Evolutionary conservation across 2,329 filamentous ascomycete genomes (phyloP).

Genomic region (Cladosporium sp.): DNA sequence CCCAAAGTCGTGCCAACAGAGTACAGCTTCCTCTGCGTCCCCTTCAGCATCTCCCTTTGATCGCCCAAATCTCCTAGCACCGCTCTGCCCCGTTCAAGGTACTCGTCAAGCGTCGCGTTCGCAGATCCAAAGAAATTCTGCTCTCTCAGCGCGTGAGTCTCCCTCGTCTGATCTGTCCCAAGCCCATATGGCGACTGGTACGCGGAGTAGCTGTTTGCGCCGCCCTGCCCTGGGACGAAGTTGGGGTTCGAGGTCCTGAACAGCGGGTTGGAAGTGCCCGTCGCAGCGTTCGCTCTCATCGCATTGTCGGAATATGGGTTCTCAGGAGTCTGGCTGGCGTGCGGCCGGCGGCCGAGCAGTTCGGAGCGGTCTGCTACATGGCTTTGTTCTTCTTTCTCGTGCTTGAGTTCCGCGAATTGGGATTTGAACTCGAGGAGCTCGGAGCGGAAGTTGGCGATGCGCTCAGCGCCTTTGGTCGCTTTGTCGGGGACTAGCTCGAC

Average conservation of each 20-base stretch:
- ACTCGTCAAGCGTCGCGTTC: slow-evolving; percentile 85
- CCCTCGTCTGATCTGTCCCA: slow-evolving; percentile 43
- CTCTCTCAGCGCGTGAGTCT: slow-evolving; percentile 81
- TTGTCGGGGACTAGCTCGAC: slow-evolving; percentile 89
- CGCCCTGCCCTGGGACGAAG: slow-evolving; percentile 28
- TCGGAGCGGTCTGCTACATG: slow-evolving; percentile 59
- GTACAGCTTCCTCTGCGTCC: slow-evolving; percentile 85
- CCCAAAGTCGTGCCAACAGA: slow-evolving; percentile 91
- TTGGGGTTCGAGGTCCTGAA: slow-evolving; percentile 35
- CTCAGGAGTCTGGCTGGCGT: slow-evolving; percentile 71
- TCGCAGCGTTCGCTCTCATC: slow-evolving; percentile 27
- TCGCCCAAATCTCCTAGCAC: slow-evolving; percentile 84
- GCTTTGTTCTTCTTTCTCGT: slow-evolving; percentile 64
- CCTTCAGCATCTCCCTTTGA: slow-evolving; percentile 92
- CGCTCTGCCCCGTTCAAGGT: slow-evolving; percentile 83
- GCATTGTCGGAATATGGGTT: slow-evolving; percentile 76
- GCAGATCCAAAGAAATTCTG: slow-evolving; percentile 82
- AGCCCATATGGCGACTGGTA: slow-evolving; percentile 35
- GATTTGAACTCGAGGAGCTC: slow-evolving; percentile 77
- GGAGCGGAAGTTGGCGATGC: slow-evolving; percentile 76
- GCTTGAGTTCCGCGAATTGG: slow-evolving; percentile 73
- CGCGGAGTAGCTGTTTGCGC: slow-evolving; percentile 37
- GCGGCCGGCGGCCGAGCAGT: slow-evolving; percentile 78
- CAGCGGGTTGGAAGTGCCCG: slow-evolving; percentile 29
- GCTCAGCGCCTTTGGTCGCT: slow-evolving; percentile 82